Conservation (phyloP, 345 rosid species). For the Brassica rapa region DNA sequence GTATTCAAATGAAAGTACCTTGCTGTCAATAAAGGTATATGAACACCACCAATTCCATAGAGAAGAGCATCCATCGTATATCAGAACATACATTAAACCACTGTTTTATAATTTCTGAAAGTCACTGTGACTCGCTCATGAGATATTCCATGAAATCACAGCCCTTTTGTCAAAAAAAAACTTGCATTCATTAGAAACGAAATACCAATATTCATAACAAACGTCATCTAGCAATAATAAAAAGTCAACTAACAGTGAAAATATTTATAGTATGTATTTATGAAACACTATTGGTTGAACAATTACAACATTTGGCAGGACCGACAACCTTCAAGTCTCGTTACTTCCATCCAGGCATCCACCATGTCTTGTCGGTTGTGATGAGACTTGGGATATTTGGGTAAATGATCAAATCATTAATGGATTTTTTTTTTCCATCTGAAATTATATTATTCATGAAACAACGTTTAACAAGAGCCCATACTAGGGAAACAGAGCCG, state of each 20-base stretch:
- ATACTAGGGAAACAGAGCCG: no score
- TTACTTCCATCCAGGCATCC: slow-evolving; percentile 1
- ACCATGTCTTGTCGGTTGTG: slow-evolving; percentile 14
- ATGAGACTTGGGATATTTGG: slow-evolving; percentile 20
- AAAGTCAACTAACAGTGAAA: no score
- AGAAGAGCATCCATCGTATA: background rate
- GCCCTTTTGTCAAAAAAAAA: background rate
- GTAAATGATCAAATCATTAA: background rate
- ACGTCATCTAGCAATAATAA: background rate
- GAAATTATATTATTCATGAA: no score
- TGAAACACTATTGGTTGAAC: slow-evolving; percentile 14
- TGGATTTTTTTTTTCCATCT: no score
- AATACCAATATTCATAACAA: background rate
- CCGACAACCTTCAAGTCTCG: slow-evolving; percentile 16
- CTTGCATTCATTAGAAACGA: background rate
- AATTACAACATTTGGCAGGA: slow-evolving; percentile 6
- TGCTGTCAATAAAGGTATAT: background rate
- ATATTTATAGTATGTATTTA: no score
- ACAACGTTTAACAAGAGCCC: no score
- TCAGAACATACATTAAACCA: background rate
- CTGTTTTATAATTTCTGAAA: background rate
- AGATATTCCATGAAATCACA: background rate
- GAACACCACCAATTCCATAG: background rate
- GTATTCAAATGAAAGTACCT: background rate
- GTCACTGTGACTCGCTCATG: background rate